phyloP scores from a whole-genome alignment of 73 alveolate species.

The Tetrahymena borealis region DNA sequence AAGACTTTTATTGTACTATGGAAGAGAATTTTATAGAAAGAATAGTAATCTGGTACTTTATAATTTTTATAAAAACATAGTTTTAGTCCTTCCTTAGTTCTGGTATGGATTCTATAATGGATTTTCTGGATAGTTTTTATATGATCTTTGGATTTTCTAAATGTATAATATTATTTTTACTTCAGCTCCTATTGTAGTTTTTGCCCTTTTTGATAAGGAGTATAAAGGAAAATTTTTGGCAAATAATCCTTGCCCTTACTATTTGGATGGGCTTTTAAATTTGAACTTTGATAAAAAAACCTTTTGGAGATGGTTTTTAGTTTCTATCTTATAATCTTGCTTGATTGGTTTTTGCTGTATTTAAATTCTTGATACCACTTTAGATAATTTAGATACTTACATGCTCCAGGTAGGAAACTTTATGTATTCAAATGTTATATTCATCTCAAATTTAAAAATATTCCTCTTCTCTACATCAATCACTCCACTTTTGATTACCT shows the following conservation, averaged over 20 bases:
- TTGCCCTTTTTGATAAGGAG: conserved; percentile 27
- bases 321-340: neutral
- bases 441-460: neutral
- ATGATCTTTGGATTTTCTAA: conserved; percentile 77
- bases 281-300: conserved; percentile 4
- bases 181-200: conserved; percentile 57
- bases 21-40: conserved; percentile 84
- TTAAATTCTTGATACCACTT: neutral
- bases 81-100: conserved; percentile 54
- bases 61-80: conserved; percentile 76
- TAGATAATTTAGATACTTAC: neutral
- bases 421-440: neutral
- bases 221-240: neutral
- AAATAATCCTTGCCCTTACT: conserved; percentile 27
- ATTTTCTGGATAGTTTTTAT: conserved; percentile 76
- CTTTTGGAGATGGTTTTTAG: neutral
- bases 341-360: neutral
- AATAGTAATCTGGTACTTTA: conserved; percentile 57
- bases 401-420: neutral
- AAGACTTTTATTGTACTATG: conserved; percentile 86
- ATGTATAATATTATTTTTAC: conserved; percentile 78
- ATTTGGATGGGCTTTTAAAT: conserved; percentile 40
- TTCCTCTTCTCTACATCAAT: neutral
- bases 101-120: conserved; percentile 73
- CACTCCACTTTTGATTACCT: neutral